Evolutionary conservation across 768 basidiomycete genomes (phyloP), one percentile per base, ranked within the genome.

Genomic region (Favolaschia claudopus): DNA sequence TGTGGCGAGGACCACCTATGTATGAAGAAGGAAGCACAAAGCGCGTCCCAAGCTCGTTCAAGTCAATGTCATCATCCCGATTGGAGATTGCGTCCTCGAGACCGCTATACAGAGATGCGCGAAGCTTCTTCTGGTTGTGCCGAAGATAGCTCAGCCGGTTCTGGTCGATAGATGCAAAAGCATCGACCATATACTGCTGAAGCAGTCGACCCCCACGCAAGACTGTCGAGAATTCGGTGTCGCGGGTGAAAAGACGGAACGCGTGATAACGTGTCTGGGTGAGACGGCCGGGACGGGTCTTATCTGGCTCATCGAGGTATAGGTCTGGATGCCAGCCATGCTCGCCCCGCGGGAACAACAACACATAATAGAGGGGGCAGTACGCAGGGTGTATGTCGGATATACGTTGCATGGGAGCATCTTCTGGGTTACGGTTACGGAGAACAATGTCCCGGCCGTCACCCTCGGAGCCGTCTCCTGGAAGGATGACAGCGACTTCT

Each of bases 371-470:
- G 0, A 79, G 62, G 0, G 76, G 56, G 0, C 61, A 38, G 49
- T 78, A 80, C 0, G 58, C 37, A 5, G 67, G 66, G 46, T 74
- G 64, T 0, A 64, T 48, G 7, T 77, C 69, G 39, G 52, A 65
- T 22, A 80, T 72, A 2, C 48, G 34, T 15, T 28, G 20, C 5
- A 75, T 51, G 2, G 51, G 59, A 40, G 65, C 68, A 39, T 36
- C 60, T n/a, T n/a, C n/a, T n/a, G n/a, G n/a, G n/a, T n/a, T n/a
- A n/a, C 46, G 54, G 6, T 3, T 13, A 15, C 57, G 55, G n/a
- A 76, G 12, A 4, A 77, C 43, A 10, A 77, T 72, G 32, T 79
- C 75, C n/a, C n/a, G n/a, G n/a, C n/a, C 75, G 49, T 73, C 77
- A 56, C 80, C 69, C 39, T 81, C 78, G 29, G 74, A 56, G 0